These are phyloP conservation scores for Zancudomyces culisetae DNA, from an alignment of 371 early-diverging fungal species.

Conservation along the genomic window DNA sequence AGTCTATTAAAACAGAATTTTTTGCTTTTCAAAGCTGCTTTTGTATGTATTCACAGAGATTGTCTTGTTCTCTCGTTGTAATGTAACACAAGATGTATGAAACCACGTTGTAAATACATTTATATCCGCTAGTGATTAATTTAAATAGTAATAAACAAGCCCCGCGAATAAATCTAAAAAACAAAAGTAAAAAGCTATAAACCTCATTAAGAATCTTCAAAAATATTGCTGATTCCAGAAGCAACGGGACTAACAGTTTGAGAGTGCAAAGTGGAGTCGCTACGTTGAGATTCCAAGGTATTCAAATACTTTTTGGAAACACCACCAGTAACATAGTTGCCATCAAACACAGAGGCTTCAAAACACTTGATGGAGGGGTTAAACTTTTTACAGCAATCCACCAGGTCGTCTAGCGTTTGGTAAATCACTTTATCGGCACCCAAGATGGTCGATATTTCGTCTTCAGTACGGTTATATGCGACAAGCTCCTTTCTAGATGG, in stretches of 20 bases:
- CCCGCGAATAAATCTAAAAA: neutral
- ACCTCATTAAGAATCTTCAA: neutral
- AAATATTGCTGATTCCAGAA: neutral
- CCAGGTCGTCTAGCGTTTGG: constrained; percentile 64
- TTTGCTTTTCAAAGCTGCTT: neutral
- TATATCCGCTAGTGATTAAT: too few species aligned
- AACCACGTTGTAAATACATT: too few species aligned
- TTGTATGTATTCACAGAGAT: neutral
- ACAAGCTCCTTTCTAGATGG: constrained; percentile 82
- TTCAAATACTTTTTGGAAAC: constrained; percentile 61
- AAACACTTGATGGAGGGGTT: constrained; percentile 58
- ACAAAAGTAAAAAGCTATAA: neutral
- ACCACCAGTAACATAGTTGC: constrained; percentile 56
- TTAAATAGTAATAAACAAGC: neutral
- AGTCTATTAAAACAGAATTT: neutral
- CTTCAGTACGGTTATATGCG: constrained; percentile 55
- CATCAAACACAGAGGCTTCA: constrained; percentile 90
- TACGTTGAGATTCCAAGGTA: constrained; percentile 40
- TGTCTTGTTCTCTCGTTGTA: neutral
- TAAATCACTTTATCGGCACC: constrained; percentile 88
- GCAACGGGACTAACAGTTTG: neutral
- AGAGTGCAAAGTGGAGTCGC: neutral
- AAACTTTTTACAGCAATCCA: constrained; percentile 59
- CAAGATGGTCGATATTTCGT: constrained; percentile 63
- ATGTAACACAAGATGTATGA: too few species aligned